phyloP scores from a whole-genome alignment of 176 grass and related monocot species.

The Triticum urartu region DNA sequence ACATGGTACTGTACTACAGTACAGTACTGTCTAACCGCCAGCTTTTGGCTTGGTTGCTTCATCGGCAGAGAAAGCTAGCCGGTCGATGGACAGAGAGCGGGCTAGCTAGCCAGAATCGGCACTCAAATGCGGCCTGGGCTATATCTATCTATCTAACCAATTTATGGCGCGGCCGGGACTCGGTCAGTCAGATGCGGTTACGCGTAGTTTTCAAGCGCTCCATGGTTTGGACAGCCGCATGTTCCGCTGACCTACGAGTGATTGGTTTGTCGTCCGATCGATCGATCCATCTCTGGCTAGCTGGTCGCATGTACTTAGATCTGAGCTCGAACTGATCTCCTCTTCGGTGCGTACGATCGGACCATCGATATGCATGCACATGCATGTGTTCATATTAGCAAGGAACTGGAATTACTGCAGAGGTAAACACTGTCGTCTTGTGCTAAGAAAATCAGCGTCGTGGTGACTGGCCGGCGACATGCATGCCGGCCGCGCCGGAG shows the following conservation, averaged over 20 bases:
- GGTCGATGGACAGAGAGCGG: background rate
- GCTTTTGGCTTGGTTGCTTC: background rate
- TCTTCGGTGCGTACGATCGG: background rate
- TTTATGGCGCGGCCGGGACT: conserved; percentile 5
- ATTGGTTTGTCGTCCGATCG: conserved; percentile 1
- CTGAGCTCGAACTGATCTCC: background rate
- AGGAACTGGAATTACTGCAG: background rate
- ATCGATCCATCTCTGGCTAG: background rate
- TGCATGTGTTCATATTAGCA: background rate
- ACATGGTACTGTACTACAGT: background rate
- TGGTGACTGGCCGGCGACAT: background rate
- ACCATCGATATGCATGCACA: background rate
- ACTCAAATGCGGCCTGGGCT: background rate
- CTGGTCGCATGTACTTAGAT: background rate
- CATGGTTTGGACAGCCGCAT: conserved; percentile 2
- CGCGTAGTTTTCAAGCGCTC: background rate
- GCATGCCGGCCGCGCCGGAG: background rate
- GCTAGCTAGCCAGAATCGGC: background rate
- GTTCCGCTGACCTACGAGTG: conserved; percentile 13
- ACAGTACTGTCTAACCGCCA: background rate
- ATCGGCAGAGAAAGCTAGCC: background rate
- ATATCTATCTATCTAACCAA: background rate
- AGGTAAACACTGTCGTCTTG: background rate
- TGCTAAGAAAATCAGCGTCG: background rate
- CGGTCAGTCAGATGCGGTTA: conserved; percentile 26